phyloP scores from a whole-genome alignment of 805 yeast species.

The Vanderwaltozyma yarrowii region DNA sequence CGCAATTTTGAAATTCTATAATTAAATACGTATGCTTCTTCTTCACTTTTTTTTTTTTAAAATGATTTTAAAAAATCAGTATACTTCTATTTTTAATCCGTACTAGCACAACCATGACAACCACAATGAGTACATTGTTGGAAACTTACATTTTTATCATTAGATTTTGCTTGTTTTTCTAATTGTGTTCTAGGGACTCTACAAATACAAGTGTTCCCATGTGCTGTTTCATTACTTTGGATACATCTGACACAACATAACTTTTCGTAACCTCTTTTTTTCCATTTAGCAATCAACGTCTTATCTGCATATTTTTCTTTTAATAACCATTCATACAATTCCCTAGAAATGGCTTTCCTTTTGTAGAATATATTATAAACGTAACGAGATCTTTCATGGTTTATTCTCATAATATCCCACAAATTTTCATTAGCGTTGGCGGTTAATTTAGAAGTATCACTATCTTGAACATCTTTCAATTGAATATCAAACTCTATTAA shows the following conservation, averaged over 20 bases:
- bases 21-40: too few relatives aligned
- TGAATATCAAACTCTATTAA: slow-evolving; percentile 47
- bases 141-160: slow-evolving; percentile 22
- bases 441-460: slow-evolving; percentile 32
- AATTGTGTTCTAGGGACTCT: slow-evolving; percentile 63
- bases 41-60: too few relatives aligned
- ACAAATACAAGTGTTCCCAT: slow-evolving; percentile 69
- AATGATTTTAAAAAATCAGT: too few relatives aligned
- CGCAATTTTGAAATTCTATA: too few relatives aligned
- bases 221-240: slow-evolving; percentile 48
- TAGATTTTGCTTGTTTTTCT: slow-evolving; percentile 23
- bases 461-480: slow-evolving; percentile 43
- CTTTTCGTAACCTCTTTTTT: slow-evolving; percentile 75
- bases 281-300: slow-evolving; percentile 74
- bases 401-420: slow-evolving; percentile 63
- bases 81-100: too few relatives aligned
- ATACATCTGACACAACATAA: slow-evolving; percentile 79
- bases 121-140: slow-evolving; percentile 73
- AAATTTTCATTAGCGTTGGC: slow-evolving; percentile 45
- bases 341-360: slow-evolving; percentile 53
- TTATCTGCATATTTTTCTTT: slow-evolving; percentile 58
- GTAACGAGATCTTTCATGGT: slow-evolving; percentile 68
- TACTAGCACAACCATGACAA: slow-evolving; percentile 73
- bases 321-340: slow-evolving; percentile 65
- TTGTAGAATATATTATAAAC: slow-evolving; percentile 65